phyloP scores from a whole-genome alignment of 2,329 filamentous ascomycete species.

The Chlorencoelia australis region DNA sequence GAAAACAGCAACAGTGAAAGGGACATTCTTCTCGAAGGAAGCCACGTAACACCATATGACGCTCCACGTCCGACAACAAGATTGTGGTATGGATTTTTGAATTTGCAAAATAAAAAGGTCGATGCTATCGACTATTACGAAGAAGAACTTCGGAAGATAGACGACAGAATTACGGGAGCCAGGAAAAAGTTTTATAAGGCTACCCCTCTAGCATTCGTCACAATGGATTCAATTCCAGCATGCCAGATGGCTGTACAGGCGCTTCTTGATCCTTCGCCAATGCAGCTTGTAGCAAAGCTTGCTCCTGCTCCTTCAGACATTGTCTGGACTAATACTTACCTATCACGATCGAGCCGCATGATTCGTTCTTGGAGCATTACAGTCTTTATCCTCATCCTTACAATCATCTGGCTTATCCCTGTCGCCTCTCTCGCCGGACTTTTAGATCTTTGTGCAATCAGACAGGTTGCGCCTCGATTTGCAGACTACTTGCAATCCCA shows the following conservation, averaged over 20 bases:
- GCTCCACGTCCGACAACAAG: conserved; percentile 55
- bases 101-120: conserved; percentile 59
- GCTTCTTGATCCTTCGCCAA: conserved; percentile 80
- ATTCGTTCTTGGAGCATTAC: conserved; percentile 77
- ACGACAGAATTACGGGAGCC: conserved; percentile 61
- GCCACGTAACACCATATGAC: conserved; percentile 34
- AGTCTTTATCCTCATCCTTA: conserved; percentile 69
- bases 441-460: conserved; percentile 72
- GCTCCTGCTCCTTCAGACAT: conserved; percentile 86
- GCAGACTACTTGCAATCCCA: conserved; percentile 59
- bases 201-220: conserved; percentile 85
- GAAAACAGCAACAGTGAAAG: conserved; percentile 42
- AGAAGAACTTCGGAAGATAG: conserved; percentile 68
- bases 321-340: conserved; percentile 91
- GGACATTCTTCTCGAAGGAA: conserved; percentile 43
- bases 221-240: conserved; percentile 90
- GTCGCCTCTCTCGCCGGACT: conserved; percentile 70
- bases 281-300: conserved; percentile 72
- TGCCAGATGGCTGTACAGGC: conserved; percentile 95
- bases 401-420: conserved; percentile 78
- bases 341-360: conserved; percentile 63
- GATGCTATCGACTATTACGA: conserved; percentile 95
- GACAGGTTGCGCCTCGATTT: conserved; percentile 60
- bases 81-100: conserved; percentile 70
- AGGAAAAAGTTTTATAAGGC: conserved; percentile 68